Evolutionary conservation across 345 rosid genomes (phyloP).

Genomic region (Microthlaspi erraticum): DNA sequence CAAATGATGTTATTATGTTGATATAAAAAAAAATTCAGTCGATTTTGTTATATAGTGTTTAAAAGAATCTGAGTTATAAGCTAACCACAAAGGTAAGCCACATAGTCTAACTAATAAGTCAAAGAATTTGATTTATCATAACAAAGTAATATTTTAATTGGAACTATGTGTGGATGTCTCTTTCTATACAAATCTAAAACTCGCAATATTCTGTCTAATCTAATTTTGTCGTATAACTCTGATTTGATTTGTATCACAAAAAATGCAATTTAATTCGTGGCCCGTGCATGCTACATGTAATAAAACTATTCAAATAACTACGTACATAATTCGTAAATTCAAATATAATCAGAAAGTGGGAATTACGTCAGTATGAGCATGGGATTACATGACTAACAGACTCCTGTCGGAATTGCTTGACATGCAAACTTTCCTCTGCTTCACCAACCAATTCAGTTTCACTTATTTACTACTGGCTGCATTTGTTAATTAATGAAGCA

Average conservation of each 20-base stretch:
- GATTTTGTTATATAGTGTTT: neutral
- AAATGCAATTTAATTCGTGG: neutral
- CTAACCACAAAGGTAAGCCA: neutral
- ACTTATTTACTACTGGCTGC: conserved; percentile 25
- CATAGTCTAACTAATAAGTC: neutral
- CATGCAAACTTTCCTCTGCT: conserved; percentile 38
- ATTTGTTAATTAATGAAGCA: conserved; percentile 9
- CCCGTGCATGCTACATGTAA: conserved; percentile 12
- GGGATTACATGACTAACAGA: conserved; percentile 32
- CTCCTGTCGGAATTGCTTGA: conserved; percentile 36
- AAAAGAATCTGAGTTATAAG: neutral
- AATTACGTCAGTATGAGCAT: conserved; percentile 44
- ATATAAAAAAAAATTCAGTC: neutral
- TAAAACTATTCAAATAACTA: neutral
- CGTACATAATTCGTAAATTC: no score
- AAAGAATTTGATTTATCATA: conserved; percentile 1
- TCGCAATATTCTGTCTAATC: neutral
- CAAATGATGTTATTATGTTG: neutral
- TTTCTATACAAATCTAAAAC: conserved; percentile 1
- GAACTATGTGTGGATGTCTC: conserved; percentile 6
- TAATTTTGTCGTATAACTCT: neutral
- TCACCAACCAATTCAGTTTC: conserved; percentile 21
- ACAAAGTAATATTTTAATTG: neutral
- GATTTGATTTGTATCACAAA: neutral
- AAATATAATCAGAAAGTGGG: conserved; percentile 26